These are phyloP conservation scores for Porogramme epimiltina DNA, from an alignment of 1,284 basidiomycete genomes.

Conservation along the genomic window DNA sequence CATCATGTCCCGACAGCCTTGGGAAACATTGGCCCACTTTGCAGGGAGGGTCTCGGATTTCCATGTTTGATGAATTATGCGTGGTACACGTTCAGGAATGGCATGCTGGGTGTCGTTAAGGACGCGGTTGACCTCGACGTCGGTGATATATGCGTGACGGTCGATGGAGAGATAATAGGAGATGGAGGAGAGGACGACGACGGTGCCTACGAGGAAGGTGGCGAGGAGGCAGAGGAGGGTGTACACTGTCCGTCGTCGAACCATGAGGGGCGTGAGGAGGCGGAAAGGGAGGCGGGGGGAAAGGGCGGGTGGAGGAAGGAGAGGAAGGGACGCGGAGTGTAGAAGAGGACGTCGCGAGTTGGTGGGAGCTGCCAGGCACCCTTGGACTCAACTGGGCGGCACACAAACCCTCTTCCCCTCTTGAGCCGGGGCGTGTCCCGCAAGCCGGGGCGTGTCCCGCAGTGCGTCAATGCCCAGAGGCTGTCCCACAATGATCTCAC, in stretches of 20 bases:
- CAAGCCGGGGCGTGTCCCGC: constrained; percentile 13
- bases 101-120: constrained; percentile 59
- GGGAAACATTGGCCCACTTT: constrained; percentile 80
- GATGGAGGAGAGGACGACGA: constrained; percentile 89
- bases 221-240: constrained; percentile 77
- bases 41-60: constrained; percentile 87
- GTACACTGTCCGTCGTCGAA: constrained; percentile 64
- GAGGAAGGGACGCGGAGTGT: constrained; percentile 18
- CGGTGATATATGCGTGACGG: constrained; percentile 75
- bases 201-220: constrained; percentile 87
- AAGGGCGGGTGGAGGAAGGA: constrained; percentile 22
- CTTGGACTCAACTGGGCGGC: too few species aligned
- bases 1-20: constrained; percentile 86
- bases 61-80: constrained; percentile 99
- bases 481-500: constrained; percentile 9
- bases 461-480: constrained; percentile 7
- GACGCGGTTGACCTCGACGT: constrained; percentile 70
- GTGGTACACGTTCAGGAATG: constrained; percentile 77
- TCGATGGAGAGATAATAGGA: constrained; percentile 91
- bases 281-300: constrained; percentile 22
- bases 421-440: constrained; percentile 10
- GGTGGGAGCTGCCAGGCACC: constrained; percentile 20
- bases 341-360: neutral
- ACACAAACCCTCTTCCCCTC: neutral
- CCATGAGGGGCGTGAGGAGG: constrained; percentile 24